Base-by-base conservation (phyloP, 225 moss, liverwort and hornwort species). In the Takakia lepidozioides region DNA sequence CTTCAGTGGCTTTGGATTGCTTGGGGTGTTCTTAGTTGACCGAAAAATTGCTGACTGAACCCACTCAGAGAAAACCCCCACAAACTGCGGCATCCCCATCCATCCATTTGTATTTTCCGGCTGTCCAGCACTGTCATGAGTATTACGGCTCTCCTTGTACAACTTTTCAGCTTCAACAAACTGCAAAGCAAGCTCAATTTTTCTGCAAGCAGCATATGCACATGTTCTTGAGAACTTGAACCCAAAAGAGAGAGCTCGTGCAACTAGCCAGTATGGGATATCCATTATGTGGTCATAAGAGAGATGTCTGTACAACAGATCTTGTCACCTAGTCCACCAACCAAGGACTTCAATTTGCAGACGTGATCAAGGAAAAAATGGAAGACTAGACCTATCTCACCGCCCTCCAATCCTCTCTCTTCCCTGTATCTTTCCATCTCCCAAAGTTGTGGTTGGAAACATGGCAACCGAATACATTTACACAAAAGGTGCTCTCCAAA, bases 41-140 rank as follows among this genome's bases (percentile, higher is more conserved):
- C 57, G 70, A 8, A 91, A 73, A 20, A 98, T 57, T 1, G 73
- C 74, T 22, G 85, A 77, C 59, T 98, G 91, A 56, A 78, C 80
- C 98, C 98, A 98, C 47, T 98, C 87, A 8, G 78, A 91, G 4
- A 98, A 60, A 54, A 85, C 83, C 13, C 83, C 61, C 7, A 85
- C 72, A 52, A 91, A 72, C 50, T 91, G 91, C 14, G 87, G 74
- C 62, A 76, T 63, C 38, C 73, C 75, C 65, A 91, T 81, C 63
- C 61, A 72, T 14, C 68, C 56, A 46, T 57, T 58, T 45, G 63
- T 54, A 10, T 43, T 51, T 32, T 64, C 66, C 18, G 51, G 43
- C 1, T 18, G 17, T 56, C 41, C 46, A 4, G 7, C 8, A 8
- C 19, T 19, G 8, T 28, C 38, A 48, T 19, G 34, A 27, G 25